phyloP scores from a whole-genome alignment of 2,329 filamentous ascomycete genomes.

The Epichloe festucae region DNA sequence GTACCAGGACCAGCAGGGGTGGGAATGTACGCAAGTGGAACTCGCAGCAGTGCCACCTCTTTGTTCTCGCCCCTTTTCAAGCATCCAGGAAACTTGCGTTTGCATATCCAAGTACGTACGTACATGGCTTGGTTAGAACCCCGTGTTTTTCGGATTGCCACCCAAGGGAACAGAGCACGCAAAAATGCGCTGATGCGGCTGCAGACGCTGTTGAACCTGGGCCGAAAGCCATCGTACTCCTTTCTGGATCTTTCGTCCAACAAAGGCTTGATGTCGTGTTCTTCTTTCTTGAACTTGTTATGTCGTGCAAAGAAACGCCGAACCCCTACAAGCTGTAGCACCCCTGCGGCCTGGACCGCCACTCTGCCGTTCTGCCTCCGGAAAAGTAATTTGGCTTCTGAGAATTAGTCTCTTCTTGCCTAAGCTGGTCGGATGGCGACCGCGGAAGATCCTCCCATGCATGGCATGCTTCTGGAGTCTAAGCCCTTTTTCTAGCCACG shows the following conservation, averaged over 20 bases:
- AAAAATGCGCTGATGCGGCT: neutral
- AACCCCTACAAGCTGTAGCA: neutral
- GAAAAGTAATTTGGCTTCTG: neutral
- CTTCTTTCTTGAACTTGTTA: neutral
- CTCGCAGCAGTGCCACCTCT: too few species aligned
- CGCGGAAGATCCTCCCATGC: neutral
- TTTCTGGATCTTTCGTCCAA: neutral
- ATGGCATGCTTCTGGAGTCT: neutral
- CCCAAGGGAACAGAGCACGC: neutral
- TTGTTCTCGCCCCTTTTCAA: too few species aligned
- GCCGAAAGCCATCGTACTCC: neutral
- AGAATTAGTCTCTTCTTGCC: neutral
- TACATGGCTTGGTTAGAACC: too few species aligned
- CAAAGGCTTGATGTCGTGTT: neutral
- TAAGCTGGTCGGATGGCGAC: neutral
- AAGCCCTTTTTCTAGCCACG: neutral
- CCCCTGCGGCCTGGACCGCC: neutral
- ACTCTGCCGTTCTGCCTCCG: neutral
- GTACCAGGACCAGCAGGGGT: too few species aligned
- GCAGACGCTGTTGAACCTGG: neutral
- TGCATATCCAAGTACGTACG: neutral
- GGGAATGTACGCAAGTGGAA: too few species aligned
- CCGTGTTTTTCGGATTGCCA: neutral
- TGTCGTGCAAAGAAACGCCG: neutral
- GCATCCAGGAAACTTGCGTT: too few species aligned